A percentile compares a stretch with the other conserved stretches of the same genome.
Evolutionary conservation across 2,329 filamentous ascomycete species (phyloP).

Genomic region (Monosporascus sp.): DNA sequence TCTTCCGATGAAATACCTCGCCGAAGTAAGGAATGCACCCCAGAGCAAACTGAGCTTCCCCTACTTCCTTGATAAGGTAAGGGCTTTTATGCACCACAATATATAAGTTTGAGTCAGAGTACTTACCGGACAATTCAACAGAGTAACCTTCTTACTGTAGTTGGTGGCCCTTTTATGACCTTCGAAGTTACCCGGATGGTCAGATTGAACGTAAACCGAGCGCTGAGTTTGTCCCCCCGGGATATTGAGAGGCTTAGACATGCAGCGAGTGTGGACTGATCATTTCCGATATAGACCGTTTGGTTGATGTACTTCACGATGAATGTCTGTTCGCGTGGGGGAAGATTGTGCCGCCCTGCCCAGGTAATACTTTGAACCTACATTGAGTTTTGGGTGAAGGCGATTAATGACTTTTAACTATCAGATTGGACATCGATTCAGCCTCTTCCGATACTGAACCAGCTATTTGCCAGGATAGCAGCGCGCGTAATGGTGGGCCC

Average conservation of each 20-base stretch:
- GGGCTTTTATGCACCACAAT: not conserved
- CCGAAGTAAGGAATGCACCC: conserved; percentile 9
- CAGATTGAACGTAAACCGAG: conserved; percentile 2
- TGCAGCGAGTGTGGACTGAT: not conserved
- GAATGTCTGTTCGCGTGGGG: conserved; percentile 2
- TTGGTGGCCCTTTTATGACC: conserved; percentile 2
- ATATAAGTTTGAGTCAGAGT: not conserved
- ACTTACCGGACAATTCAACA: not conserved
- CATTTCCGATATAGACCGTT: not conserved
- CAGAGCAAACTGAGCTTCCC: conserved; percentile 7
- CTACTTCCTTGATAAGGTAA: conserved; percentile 6
- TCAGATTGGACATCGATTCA: conserved; percentile 7
- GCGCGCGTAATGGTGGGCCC: conserved; percentile 8
- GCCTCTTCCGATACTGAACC: not conserved
- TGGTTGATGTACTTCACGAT: not conserved
- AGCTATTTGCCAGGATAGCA: conserved; percentile 6
- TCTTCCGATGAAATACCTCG: conserved; percentile 10
- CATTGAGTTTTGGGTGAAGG: not conserved
- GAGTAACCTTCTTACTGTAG: conserved; percentile 1
- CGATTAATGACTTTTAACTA: not conserved
- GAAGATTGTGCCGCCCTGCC: not conserved
- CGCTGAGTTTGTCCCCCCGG: not conserved
- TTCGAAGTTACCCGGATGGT: conserved; percentile 2
- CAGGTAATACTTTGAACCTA: not conserved
- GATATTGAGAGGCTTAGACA: not conserved